A percentile compares a stretch with the other conserved stretches of the same genome.
phyloP scores from a whole-genome alignment of 768 basidiomycete genomes.

The Pleurotus ostreatus region DNA sequence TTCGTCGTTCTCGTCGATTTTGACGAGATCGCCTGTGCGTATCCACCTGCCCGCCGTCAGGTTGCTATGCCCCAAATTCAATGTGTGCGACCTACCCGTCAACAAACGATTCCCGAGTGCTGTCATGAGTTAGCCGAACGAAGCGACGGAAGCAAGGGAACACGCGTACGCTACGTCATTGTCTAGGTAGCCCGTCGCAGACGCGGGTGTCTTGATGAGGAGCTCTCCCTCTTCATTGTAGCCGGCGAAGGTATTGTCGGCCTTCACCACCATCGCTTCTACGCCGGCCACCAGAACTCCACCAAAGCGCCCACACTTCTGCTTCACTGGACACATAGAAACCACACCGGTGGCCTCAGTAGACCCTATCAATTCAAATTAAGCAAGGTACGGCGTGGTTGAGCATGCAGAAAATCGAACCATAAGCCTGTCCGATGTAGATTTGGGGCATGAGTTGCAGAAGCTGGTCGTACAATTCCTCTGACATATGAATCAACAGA shows the following conservation, averaged over 20 bases:
- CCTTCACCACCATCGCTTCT: slow-evolving; percentile 48
- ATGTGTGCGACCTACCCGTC: slow-evolving; percentile 43
- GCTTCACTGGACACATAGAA: slow-evolving; percentile 42
- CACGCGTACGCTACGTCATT: slow-evolving; percentile 55
- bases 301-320: slow-evolving; percentile 51
- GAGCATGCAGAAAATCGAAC: slow-evolving; percentile 20
- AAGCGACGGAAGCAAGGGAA: no score
- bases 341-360: slow-evolving; percentile 59
- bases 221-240: slow-evolving; percentile 62
- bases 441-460: slow-evolving; percentile 47
- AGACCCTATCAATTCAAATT: slow-evolving; percentile 40
- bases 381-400: neutral
- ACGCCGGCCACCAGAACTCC: slow-evolving; percentile 57
- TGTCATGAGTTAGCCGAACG: slow-evolving; percentile 17
- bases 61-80: no score
- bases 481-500: slow-evolving; percentile 14
- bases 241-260: slow-evolving; percentile 51
- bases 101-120: slow-evolving; percentile 65
- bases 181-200: slow-evolving; percentile 53
- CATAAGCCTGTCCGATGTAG: slow-evolving; percentile 57
- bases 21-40: slow-evolving; percentile 45
- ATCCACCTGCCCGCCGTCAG: slow-evolving; percentile 29
- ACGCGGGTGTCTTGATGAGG: slow-evolving; percentile 47
- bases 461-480: slow-evolving; percentile 47
- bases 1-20: slow-evolving; percentile 38